These are phyloP conservation scores for Ustilago shanxiensis DNA, from an alignment of 1,284 basidiomycete genomes.

Conservation along the genomic window DNA sequence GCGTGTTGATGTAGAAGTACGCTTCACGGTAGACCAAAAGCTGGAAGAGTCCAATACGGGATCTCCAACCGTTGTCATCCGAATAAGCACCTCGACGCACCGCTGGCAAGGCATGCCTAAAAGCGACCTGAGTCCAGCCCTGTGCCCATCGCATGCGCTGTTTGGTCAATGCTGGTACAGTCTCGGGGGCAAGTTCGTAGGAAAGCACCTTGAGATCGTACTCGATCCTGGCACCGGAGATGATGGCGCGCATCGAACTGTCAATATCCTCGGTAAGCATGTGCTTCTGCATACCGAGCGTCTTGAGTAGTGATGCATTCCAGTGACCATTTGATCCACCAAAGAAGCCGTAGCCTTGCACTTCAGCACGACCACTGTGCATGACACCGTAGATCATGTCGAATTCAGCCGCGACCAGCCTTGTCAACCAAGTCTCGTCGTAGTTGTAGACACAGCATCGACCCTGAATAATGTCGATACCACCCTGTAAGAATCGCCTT, in stretches of 20 bases:
- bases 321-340: constrained; percentile 66
- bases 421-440: constrained; percentile 54
- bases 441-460: constrained; percentile 64
- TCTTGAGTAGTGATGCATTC: constrained; percentile 60
- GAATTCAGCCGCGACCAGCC: constrained; percentile 61
- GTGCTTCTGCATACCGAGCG: constrained; percentile 60
- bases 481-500: constrained; percentile 55
- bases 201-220: constrained; percentile 63
- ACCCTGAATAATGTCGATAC: constrained; percentile 66
- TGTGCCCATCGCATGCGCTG: constrained; percentile 65
- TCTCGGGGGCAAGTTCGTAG: constrained; percentile 62
- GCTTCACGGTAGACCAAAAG: constrained; percentile 58
- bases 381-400: constrained; percentile 65
- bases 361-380: constrained; percentile 59
- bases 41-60: constrained; percentile 59
- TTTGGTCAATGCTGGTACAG: constrained; percentile 50
- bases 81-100: constrained; percentile 56
- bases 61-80: constrained; percentile 48
- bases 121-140: constrained; percentile 65
- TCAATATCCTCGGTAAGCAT: constrained; percentile 68
- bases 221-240: constrained; percentile 61
- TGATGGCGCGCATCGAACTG: constrained; percentile 62
- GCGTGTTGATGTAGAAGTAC: constrained; percentile 57
- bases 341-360: constrained; percentile 63
- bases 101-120: constrained; percentile 56